Evolutionary conservation across 495 filamentous ascomycete species (phyloP), one percentile per base, ranked within the genome.

Genomic region (Choiromyces venosus): DNA sequence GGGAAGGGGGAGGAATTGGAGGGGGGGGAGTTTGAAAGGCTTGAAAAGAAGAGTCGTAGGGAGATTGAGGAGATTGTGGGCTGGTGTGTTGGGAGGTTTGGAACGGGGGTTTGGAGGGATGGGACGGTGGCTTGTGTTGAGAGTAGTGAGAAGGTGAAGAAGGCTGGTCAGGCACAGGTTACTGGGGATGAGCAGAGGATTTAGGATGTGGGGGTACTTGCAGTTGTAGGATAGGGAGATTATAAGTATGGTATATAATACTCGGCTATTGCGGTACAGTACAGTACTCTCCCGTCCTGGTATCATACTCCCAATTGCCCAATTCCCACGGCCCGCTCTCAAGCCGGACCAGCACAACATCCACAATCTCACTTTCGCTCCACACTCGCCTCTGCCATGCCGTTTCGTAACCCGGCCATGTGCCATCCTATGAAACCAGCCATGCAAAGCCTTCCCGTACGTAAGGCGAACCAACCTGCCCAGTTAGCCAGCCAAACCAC

Each of bases 21-120:
- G 5, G 70, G 67, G 56, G 66, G 70, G 70, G 72, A 35, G 35
- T 71, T 84, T 44, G 74, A 80, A 38, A 74, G 25, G 21, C 65
- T 84, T 21, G 82, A 81, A 68, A 66, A 73, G 70, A 46, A 74
- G 65, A 82, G 77, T 65, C 25, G 44, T 69, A 75, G 80, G 73
- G 83, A 86, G 75, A 76, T 85, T 7, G 71, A 72, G 29, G 71
- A 69, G 37, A 76, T 83, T 66, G 76, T 84, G 39, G 82, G 81
- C 61, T 74, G 77, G 73, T 85, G 83, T 77, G 76, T 68, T 67
- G 9, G 69, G 66, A 83, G 73, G 35, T 85, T 84, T 75, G 83
- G 85, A 42, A 74, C 76, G 65, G 76, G 69, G 18, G 74, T 70
- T 75, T 66, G 74, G 70, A 68, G 69, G 66, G 84, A 85, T 81